Percentiles rank a stretch among this genome's conserved stretches.
Conservation (phyloP, 768 basidiomycete genomes). For the Astraeus odoratus region DNA sequence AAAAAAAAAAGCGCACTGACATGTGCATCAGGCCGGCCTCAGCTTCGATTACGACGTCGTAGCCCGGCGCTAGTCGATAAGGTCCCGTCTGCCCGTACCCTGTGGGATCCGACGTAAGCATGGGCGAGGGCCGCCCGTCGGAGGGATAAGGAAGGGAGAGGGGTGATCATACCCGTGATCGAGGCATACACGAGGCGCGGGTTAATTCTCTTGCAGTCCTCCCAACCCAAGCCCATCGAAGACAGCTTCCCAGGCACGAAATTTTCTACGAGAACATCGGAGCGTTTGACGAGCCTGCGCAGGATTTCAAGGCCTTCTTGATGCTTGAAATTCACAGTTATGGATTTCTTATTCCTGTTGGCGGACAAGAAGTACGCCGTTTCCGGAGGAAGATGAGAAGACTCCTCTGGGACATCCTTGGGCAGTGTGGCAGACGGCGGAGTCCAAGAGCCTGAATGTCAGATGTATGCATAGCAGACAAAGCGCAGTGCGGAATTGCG, state of each 20-base stretch:
- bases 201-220: slow-evolving; percentile 73
- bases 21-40: slow-evolving; percentile 96
- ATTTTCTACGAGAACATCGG: slow-evolving; percentile 89
- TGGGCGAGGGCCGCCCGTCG: too few species aligned
- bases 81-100: slow-evolving; percentile 90
- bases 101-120: slow-evolving; percentile 23
- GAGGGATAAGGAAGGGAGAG: neutral
- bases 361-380: slow-evolving; percentile 88
- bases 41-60: slow-evolving; percentile 81
- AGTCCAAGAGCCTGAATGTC: slow-evolving; percentile 50
- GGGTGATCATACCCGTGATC: slow-evolving; percentile 59
- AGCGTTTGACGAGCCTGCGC: slow-evolving; percentile 56
- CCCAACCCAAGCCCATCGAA: slow-evolving; percentile 79
- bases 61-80: slow-evolving; percentile 75
- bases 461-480: slow-evolving; percentile 10
- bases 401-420: slow-evolving; percentile 41
- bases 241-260: slow-evolving; percentile 81
- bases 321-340: slow-evolving; percentile 84
- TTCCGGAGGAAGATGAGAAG: slow-evolving; percentile 73
- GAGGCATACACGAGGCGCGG: slow-evolving; percentile 80
- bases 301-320: slow-evolving; percentile 72
- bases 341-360: slow-evolving; percentile 85
- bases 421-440: slow-evolving; percentile 53
- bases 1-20: slow-evolving; percentile 34
- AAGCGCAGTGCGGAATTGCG: slow-evolving; percentile 3